Conservation (phyloP, 495 filamentous ascomycete genomes). For the Penicillium mononematosum region DNA sequence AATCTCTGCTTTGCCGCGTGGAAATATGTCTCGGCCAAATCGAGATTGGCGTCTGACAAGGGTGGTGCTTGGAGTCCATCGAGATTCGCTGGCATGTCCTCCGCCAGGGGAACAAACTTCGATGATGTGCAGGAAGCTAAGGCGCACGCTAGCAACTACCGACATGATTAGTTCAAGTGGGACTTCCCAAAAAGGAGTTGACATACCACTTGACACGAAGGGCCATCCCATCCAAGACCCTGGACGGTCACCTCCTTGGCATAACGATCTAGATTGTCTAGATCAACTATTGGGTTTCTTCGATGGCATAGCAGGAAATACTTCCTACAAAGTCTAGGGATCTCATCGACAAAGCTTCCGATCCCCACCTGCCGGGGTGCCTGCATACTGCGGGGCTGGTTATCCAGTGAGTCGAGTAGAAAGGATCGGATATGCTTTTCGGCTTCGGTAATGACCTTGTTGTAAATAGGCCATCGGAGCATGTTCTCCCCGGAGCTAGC, state of each 20-base stretch:
- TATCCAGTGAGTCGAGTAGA: conserved; percentile 28
- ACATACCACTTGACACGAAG: conserved; percentile 32
- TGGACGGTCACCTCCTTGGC: conserved; percentile 27
- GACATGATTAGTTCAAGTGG: neutral
- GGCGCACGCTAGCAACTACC: conserved; percentile 30
- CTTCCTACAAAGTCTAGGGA: conserved; percentile 21
- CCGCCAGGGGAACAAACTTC: conserved; percentile 17
- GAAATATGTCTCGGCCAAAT: conserved; percentile 28
- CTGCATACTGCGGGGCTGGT: conserved; percentile 4
- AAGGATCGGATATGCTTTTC: conserved; percentile 29
- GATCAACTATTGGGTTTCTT: conserved; percentile 25
- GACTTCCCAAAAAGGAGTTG: neutral
- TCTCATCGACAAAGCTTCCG: conserved; percentile 21
- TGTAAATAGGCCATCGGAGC: conserved; percentile 31
- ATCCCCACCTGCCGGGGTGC: conserved; percentile 18
- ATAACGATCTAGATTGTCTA: conserved; percentile 24
- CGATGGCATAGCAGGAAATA: conserved; percentile 24
- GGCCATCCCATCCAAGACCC: conserved; percentile 29
- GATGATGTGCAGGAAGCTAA: conserved; percentile 22
- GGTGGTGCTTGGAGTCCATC: conserved; percentile 24
- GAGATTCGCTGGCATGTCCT: conserved; percentile 20
- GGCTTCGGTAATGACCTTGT: conserved; percentile 23
- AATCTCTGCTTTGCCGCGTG: conserved; percentile 30
- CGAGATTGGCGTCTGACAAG: conserved; percentile 21
- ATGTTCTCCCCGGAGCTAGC: conserved; percentile 30